Base-by-base conservation (phyloP, 176 grass and related monocot species). In the Lolium perenne region DNA sequence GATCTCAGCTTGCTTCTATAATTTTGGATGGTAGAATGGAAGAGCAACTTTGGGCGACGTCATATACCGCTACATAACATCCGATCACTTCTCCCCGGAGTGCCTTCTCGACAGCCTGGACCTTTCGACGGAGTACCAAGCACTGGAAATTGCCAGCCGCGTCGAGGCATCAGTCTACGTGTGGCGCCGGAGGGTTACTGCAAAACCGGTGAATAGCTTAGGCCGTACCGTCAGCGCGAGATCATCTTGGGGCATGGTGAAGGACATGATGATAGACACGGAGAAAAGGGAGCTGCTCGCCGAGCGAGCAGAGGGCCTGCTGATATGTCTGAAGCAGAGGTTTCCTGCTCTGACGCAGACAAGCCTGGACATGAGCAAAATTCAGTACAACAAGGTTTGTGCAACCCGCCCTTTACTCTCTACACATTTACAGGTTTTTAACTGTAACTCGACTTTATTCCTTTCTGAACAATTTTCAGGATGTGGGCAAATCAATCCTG, bases 311-410 rank as follows among this genome's bases (percentile, higher is more conserved):
- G 94, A 99, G 67, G 90, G 92, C 53, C 83, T 99, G 41, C 38
- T 99, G 74, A 91, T 97, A 73, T 99, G 94, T 78, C 77, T 99
- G 65, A 99, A 99, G 85, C 97, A 94, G 76, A 96, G 97, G 85
- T 99, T 99, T 64, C 97, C 97, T 63, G 92, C 83, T 35, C 89
- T 99, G 50, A 96, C 97, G 2, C 97, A 99, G 74, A 99, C 97
- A 32, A 92, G 88, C 38, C 71, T 99, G 56, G 97, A 99, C 83
- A 97, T 90, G 84, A 91, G 97, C 92, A 99, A 97, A 79, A 96
- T 99, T 70, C 97, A 99, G 70, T 94, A 86, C 80, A 99, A 97
- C 77, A 94, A 94, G 92, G 97, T 96, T 82, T 64, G 84, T 67
- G 13, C 69, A 46, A 21, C 18, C 58, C 58, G 53, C 71, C 64